Evolutionary conservation across 1,284 basidiomycete species (phyloP).

Genomic region (Lignosus rhinocerotis): DNA sequence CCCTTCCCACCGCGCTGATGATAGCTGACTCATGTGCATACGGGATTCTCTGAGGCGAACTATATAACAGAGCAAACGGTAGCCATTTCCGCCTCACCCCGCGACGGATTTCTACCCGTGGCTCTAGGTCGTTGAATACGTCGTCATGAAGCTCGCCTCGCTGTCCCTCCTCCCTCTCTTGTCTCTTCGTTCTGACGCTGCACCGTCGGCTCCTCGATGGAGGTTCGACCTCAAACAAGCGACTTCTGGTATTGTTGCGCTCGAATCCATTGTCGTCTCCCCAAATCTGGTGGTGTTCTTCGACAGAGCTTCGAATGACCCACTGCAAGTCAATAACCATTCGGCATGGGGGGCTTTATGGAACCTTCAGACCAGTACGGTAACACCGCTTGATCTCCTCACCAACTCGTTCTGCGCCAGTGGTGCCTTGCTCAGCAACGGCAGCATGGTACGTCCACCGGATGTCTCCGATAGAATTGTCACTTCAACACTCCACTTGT

Average conservation of each 20-base stretch:
- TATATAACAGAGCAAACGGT: too few species aligned
- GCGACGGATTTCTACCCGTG: too few species aligned
- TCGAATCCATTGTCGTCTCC: slow-evolving; percentile 49
- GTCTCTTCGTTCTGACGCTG: slow-evolving; percentile 3
- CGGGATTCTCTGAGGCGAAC: too few species aligned
- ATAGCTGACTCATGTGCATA: too few species aligned
- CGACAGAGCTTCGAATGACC: slow-evolving; percentile 46
- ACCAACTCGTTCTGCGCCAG: slow-evolving; percentile 56
- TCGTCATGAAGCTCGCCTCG: background rate
- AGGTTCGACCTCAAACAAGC: slow-evolving; percentile 35
- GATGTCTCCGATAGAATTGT: background rate
- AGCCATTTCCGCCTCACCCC: too few species aligned
- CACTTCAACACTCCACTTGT: too few species aligned
- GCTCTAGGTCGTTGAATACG: too few species aligned
- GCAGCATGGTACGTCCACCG: slow-evolving; percentile 38
- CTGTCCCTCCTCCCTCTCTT: background rate
- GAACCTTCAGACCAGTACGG: slow-evolving; percentile 35
- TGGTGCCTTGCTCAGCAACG: slow-evolving; percentile 53
- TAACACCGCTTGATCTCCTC: slow-evolving; percentile 41
- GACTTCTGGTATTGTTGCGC: slow-evolving; percentile 45
- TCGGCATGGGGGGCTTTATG: slow-evolving; percentile 41
- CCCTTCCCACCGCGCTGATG: too few species aligned
- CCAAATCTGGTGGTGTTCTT: slow-evolving; percentile 46
- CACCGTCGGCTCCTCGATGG: slow-evolving; percentile 25
- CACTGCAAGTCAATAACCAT: slow-evolving; percentile 43